Conservation (phyloP, 2,329 filamentous ascomycete genomes). For the Diaporthe vexans region DNA sequence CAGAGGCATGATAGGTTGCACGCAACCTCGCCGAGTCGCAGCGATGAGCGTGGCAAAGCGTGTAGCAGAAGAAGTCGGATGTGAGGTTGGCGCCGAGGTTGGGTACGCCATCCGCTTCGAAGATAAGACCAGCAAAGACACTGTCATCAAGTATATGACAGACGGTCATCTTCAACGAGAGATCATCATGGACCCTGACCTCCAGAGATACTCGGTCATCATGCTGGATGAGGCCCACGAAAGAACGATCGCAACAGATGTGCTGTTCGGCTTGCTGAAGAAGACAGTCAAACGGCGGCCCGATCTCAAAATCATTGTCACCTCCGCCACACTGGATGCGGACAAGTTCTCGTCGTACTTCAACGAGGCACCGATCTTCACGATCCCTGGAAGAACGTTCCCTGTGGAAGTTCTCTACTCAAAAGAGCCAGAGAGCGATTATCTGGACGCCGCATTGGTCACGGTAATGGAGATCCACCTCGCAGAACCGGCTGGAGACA, state of each 20-base stretch:
- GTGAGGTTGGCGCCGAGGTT: slow-evolving; percentile 89
- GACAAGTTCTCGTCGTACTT: slow-evolving; percentile 99
- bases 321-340: slow-evolving; percentile 94
- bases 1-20: slow-evolving; percentile 92
- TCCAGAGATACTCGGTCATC: slow-evolving; percentile 93
- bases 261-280: slow-evolving; percentile 93
- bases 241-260: slow-evolving; percentile 94
- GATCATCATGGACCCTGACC: slow-evolving; percentile 90
- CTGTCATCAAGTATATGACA: slow-evolving; percentile 99
- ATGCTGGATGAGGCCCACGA: slow-evolving; percentile 99
- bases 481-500: slow-evolving; percentile 91
- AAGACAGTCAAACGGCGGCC: slow-evolving; percentile 89
- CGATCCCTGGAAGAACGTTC: slow-evolving; percentile 93
- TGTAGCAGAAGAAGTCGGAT: slow-evolving; percentile 96
- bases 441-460: slow-evolving; percentile 91
- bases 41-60: slow-evolving; percentile 98
- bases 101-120: slow-evolving; percentile 99
- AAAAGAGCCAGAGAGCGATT: slow-evolving; percentile 94
- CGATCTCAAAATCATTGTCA: slow-evolving; percentile 95
- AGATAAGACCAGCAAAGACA: slow-evolving; percentile 88
- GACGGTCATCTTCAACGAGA: slow-evolving; percentile 98
- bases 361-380: slow-evolving; percentile 95
- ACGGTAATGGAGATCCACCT: slow-evolving; percentile 99
- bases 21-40: slow-evolving; percentile 95
- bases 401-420: slow-evolving; percentile 98